A percentile compares a stretch with the other conserved stretches of the same genome.
phyloP scores from a whole-genome alignment of 345 rosid genomes.

The Euphorbia tirucalli region DNA sequence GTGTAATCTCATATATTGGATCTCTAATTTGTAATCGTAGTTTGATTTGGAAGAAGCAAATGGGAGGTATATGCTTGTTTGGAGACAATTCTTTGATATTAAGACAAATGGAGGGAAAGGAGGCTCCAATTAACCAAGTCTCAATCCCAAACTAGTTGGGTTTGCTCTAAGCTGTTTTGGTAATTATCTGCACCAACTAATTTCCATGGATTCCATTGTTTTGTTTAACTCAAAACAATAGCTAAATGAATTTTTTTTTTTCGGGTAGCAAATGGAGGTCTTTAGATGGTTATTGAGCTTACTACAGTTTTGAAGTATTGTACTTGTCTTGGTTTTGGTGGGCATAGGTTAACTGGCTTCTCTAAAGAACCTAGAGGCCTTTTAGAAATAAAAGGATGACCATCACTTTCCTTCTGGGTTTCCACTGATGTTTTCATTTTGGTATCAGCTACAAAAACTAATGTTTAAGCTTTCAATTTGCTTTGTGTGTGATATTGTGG shows the following conservation, averaged over 20 bases:
- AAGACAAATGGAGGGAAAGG: neutral
- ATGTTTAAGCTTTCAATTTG: neutral
- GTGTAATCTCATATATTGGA: too few relatives aligned
- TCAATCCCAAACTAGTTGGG: neutral
- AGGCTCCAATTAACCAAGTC: neutral
- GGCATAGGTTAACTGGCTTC: neutral
- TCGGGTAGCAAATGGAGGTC: neutral
- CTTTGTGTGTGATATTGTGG: neutral
- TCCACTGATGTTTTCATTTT: neutral
- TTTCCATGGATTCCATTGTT: neutral
- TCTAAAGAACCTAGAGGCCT: neutral
- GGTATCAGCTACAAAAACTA: neutral
- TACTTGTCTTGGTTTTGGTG: neutral
- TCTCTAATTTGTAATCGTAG: too few relatives aligned
- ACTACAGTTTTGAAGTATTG: neutral
- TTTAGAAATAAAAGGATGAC: neutral
- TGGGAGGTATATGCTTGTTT: neutral
- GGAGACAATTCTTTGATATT: neutral
- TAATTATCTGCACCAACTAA: neutral
- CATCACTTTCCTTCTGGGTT: too few relatives aligned
- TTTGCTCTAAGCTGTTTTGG: neutral
- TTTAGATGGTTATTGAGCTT: neutral
- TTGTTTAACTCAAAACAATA: neutral
- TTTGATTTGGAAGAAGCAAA: neutral
- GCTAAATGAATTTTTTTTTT: neutral